Evolutionary conservation across 164 flowering plant genomes (phyloP).

Genomic region (Magnolia sinica): DNA sequence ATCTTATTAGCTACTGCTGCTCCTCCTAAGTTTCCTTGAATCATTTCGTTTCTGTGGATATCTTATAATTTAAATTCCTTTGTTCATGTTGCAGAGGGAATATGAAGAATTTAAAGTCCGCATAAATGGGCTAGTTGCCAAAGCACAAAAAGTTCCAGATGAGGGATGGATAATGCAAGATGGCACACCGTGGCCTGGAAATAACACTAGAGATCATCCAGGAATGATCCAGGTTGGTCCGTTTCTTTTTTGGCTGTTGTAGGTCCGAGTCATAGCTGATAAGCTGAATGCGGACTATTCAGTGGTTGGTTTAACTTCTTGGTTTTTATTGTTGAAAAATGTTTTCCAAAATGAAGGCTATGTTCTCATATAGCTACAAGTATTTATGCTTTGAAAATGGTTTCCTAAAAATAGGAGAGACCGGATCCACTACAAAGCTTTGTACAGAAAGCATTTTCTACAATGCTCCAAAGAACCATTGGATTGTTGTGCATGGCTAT

Average conservation of each 20-base stretch:
- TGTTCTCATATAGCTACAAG: no score
- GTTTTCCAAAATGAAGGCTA: no score
- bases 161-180: slow-evolving; percentile 67
- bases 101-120: slow-evolving; percentile 59
- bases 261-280: not conserved
- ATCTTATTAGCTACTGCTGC: no score
- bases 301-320: not conserved
- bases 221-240: slow-evolving; percentile 60
- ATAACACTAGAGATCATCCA: slow-evolving; percentile 55
- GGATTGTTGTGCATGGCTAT: no score
- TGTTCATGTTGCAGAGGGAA: slow-evolving; percentile 38
- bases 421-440: no score
- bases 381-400: not conserved
- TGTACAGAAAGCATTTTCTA: no score
- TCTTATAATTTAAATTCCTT: not conserved
- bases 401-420: no score
- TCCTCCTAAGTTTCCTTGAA: no score
- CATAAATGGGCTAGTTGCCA: slow-evolving; percentile 48
- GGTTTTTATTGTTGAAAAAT: no score
- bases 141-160: slow-evolving; percentile 48
- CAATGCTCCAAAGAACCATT: no score
- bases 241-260: not conserved
- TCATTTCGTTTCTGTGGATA: not conserved
- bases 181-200: slow-evolving; percentile 67
- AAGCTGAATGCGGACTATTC: not conserved